A percentile compares a stretch with the other conserved stretches of the same genome.
phyloP scores from a whole-genome alignment of 2,329 filamentous ascomycete genomes.

The Aspergillus thermomutatus region DNA sequence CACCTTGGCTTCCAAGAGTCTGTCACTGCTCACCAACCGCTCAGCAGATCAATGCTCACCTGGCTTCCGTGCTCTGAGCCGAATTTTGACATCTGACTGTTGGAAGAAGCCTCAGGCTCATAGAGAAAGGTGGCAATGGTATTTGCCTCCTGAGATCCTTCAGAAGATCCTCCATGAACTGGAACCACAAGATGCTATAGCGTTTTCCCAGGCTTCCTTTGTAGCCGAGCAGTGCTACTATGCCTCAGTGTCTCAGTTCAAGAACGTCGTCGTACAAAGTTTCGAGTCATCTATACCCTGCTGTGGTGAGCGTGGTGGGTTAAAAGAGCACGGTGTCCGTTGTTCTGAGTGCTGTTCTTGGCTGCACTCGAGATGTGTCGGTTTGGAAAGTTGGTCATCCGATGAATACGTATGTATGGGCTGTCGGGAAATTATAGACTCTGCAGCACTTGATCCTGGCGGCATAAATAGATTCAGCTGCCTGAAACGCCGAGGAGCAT shows the following conservation, averaged over 20 bases:
- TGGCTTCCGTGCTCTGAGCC: conserved; percentile 20
- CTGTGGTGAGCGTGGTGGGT: conserved; percentile 18
- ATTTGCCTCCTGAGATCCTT: conserved; percentile 13
- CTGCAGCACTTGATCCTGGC: conserved; percentile 9
- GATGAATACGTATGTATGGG: background rate
- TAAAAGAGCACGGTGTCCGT: conserved; percentile 11
- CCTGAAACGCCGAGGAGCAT: conserved; percentile 8
- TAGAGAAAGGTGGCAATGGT: conserved; percentile 13
- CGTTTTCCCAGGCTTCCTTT: conserved; percentile 23
- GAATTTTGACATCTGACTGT: conserved; percentile 19
- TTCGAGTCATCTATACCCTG: conserved; percentile 20
- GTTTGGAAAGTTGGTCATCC: background rate
- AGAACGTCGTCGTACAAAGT: conserved; percentile 7
- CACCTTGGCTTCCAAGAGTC: conserved; percentile 5
- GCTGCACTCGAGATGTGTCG: conserved; percentile 8
- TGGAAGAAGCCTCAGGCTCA: conserved; percentile 15
- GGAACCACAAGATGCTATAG: conserved; percentile 16
- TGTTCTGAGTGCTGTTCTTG: conserved; percentile 17
- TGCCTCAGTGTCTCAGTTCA: conserved; percentile 18
- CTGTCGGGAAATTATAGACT: background rate
- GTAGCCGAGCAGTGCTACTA: conserved; percentile 19
- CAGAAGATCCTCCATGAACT: conserved; percentile 11
- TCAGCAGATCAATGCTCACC: conserved; percentile 24
- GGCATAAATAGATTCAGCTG: conserved; percentile 13
- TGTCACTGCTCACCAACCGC: conserved; percentile 14